These are phyloP conservation scores for Antitrichia curtipendula DNA, from an alignment of 225 moss, liverwort and hornwort species.

Conservation along the genomic window DNA sequence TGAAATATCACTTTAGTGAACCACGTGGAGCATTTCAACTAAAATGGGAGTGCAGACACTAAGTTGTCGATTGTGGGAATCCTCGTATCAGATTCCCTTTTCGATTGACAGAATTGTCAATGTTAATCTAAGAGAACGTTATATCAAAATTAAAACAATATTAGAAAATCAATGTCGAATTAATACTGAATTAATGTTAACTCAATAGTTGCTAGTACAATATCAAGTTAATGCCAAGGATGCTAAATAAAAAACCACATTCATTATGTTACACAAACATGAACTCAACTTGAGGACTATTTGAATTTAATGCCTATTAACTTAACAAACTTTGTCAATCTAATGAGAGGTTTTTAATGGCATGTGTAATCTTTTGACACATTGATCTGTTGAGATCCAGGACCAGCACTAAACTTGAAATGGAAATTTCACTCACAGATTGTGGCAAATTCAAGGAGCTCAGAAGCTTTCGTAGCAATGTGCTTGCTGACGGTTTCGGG, in stretches of 20 bases:
- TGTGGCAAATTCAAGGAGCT: slow-evolving; percentile 94
- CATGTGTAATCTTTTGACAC: not conserved
- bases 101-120: not conserved
- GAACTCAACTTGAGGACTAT: too few species aligned
- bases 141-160: not conserved
- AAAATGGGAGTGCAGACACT: not conserved
- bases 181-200: not conserved
- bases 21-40: not conserved
- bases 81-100: not conserved
- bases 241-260: not conserved
- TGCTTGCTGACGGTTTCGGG: slow-evolving; percentile 96
- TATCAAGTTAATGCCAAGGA: not conserved
- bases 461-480: slow-evolving; percentile 95
- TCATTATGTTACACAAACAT: not conserved
- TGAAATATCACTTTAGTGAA: not conserved
- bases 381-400: not conserved
- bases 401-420: not conserved
- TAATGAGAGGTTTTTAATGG: not conserved
- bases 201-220: not conserved
- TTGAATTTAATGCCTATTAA: not conserved
- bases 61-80: not conserved
- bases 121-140: not conserved
- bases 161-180: not conserved
- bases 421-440: slow-evolving; percentile 33
- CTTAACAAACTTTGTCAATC: not conserved